A percentile compares a stretch with the other conserved stretches of the same genome.
Conservation (phyloP, 2,329 filamentous ascomycete genomes). For the Pezicula carpinea region DNA sequence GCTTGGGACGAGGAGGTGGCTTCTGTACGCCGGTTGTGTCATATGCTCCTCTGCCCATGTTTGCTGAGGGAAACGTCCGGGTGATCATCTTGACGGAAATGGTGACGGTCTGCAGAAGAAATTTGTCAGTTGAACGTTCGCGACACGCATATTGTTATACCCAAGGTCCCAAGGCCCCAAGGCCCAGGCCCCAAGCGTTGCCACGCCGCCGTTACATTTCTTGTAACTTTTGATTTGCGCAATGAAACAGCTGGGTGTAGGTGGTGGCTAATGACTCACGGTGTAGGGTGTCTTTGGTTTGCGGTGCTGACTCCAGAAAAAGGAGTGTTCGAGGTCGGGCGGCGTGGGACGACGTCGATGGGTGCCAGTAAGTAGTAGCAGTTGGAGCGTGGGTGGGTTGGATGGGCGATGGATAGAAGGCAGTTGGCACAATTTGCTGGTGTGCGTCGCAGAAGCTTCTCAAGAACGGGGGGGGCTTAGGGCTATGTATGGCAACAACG, state of each 20-base stretch:
- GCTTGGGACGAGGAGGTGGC: constrained; percentile 20
- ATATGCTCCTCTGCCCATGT: constrained; percentile 43
- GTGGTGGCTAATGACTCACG: background rate
- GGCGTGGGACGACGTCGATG: constrained; percentile 6
- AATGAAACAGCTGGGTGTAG: background rate
- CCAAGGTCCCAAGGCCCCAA: too few relatives aligned
- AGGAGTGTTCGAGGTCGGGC: constrained; percentile 7
- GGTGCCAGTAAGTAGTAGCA: background rate
- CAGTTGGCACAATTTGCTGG: background rate
- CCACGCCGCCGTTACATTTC: background rate
- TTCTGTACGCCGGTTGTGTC: constrained; percentile 41
- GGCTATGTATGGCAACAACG: too few relatives aligned
- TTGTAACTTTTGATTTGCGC: background rate
- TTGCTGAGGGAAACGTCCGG: constrained; percentile 14
- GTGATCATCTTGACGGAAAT: constrained; percentile 5
- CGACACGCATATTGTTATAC: too few relatives aligned
- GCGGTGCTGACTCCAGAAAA: constrained; percentile 10
- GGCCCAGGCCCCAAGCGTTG: background rate
- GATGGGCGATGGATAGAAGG: background rate
- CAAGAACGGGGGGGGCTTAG: too few relatives aligned
- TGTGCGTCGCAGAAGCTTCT: constrained; percentile 7
- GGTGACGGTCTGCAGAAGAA: constrained; percentile 2
- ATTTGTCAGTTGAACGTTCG: too few relatives aligned
- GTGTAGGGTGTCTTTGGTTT: constrained; percentile 9
- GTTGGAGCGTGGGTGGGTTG: background rate